These are phyloP conservation scores for Lactarius trivialis DNA, from an alignment of 768 basidiomycete genomes.

Conservation along the genomic window DNA sequence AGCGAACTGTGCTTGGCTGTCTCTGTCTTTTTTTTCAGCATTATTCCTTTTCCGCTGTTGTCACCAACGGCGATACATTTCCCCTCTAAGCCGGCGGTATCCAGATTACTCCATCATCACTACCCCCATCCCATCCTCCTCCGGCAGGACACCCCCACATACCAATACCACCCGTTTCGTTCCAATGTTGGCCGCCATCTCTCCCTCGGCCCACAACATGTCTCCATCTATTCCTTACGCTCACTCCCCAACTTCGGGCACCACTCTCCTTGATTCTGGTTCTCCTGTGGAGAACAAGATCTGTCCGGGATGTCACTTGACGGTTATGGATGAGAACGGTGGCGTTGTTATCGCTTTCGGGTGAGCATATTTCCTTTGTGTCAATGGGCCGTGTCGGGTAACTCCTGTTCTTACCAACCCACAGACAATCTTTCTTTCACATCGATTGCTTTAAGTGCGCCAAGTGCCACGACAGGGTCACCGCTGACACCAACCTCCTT, in stretches of 20 bases:
- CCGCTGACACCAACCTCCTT: constrained; percentile 94
- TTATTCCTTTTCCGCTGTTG: not conserved
- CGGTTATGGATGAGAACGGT: constrained; percentile 73
- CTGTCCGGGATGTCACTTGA: constrained; percentile 78
- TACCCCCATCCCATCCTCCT: not conserved
- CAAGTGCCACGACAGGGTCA: constrained; percentile 88
- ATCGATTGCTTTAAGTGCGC: constrained; percentile 96
- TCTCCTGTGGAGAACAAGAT: constrained; percentile 45
- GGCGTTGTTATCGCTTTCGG: constrained; percentile 94
- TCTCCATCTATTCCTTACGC: constrained; percentile 11
- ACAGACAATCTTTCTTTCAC: constrained; percentile 89
- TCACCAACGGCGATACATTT: not conserved
- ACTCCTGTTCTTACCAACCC: not conserved
- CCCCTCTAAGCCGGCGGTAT: not conserved
- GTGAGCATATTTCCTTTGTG: constrained; percentile 35
- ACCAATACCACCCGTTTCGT: not conserved
- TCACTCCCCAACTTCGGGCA: constrained; percentile 1
- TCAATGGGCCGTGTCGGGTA: not conserved
- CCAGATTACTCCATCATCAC: constrained; percentile 1
- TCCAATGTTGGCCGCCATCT: constrained; percentile 16
- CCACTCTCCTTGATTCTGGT: constrained; percentile 18
- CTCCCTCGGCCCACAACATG: constrained; percentile 13
- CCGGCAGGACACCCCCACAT: not conserved
- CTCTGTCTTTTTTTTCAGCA: not conserved
- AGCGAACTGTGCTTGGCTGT: not conserved